These are phyloP conservation scores for Cylindrotheca closterium DNA, from an alignment of 108 stramenopile genomes.

Conservation along the genomic window DNA sequence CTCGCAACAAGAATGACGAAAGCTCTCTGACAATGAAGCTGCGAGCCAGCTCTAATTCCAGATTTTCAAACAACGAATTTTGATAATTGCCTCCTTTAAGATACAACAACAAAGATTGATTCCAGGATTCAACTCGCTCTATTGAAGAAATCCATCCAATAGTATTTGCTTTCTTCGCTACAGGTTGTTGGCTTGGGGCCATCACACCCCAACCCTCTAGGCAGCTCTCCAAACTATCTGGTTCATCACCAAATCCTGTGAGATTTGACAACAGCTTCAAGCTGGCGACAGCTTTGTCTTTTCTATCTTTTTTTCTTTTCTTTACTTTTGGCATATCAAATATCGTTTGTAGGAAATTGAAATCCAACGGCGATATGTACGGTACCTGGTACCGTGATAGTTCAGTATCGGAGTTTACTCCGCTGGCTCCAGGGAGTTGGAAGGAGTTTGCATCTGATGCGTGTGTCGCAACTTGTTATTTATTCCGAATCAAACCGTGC, in stretches of 20 bases:
- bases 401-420: too few relatives aligned
- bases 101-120: slow-evolving; percentile 22
- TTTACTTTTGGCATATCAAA: background rate
- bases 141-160: slow-evolving; percentile 3
- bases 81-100: slow-evolving; percentile 24
- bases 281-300: background rate
- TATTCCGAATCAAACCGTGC: too few relatives aligned
- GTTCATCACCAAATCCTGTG: background rate
- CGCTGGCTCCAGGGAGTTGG: too few relatives aligned
- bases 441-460: too few relatives aligned
- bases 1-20: slow-evolving; percentile 49
- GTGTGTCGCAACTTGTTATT: too few relatives aligned
- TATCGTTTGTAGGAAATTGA: too few relatives aligned
- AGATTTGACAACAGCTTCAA: background rate
- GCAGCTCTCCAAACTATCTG: background rate
- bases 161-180: slow-evolving; percentile 4
- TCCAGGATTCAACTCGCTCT: slow-evolving; percentile 28
- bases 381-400: too few relatives aligned
- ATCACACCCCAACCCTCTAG: background rate
- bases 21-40: slow-evolving; percentile 57
- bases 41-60: slow-evolving; percentile 63
- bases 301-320: background rate
- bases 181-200: background rate
- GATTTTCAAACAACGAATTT: slow-evolving; percentile 47
- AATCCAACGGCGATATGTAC: too few relatives aligned